Conservation (phyloP, 2,329 filamentous ascomycete genomes). For the Arachnomyces sp. region DNA sequence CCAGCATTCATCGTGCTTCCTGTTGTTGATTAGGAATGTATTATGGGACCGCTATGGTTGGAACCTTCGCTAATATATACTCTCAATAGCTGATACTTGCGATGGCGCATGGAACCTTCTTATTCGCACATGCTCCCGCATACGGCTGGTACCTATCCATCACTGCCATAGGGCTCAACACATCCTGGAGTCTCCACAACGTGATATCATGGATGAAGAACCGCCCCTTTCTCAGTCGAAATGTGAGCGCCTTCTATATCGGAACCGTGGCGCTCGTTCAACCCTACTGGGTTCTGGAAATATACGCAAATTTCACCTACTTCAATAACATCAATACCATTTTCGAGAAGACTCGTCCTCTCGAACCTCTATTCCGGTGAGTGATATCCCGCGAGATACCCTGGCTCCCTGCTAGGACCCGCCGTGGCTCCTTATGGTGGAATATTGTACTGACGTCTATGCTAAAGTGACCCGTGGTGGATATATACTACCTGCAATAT, state of each 20-base stretch:
- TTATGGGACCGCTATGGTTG: no score
- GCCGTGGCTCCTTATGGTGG: background rate
- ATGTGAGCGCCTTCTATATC: slow-evolving; percentile 49
- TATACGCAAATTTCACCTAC: slow-evolving; percentile 57
- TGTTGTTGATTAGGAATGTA: no score
- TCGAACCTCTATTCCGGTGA: slow-evolving; percentile 52
- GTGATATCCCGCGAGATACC: slow-evolving; percentile 4
- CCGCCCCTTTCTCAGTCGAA: slow-evolving; percentile 48
- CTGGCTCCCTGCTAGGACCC: background rate
- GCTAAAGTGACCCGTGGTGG: slow-evolving; percentile 56
- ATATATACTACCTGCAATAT: slow-evolving; percentile 53
- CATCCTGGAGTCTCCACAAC: slow-evolving; percentile 58
- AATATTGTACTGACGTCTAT: slow-evolving; percentile 4
- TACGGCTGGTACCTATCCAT: slow-evolving; percentile 58
- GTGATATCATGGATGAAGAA: slow-evolving; percentile 61
- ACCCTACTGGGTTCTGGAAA: slow-evolving; percentile 58
- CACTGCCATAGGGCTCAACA: slow-evolving; percentile 52
- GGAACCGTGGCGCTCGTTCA: slow-evolving; percentile 50
- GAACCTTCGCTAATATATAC: slow-evolving; percentile 1
- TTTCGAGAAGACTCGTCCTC: slow-evolving; percentile 49
- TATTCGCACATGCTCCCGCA: slow-evolving; percentile 47
- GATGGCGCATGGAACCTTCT: slow-evolving; percentile 51
- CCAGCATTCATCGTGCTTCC: no score
- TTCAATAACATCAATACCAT: slow-evolving; percentile 49
- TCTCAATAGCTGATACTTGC: slow-evolving; percentile 44